Evolutionary conservation across 306 rosid species (phyloP).

Genomic region (Quillaja saponaria): DNA sequence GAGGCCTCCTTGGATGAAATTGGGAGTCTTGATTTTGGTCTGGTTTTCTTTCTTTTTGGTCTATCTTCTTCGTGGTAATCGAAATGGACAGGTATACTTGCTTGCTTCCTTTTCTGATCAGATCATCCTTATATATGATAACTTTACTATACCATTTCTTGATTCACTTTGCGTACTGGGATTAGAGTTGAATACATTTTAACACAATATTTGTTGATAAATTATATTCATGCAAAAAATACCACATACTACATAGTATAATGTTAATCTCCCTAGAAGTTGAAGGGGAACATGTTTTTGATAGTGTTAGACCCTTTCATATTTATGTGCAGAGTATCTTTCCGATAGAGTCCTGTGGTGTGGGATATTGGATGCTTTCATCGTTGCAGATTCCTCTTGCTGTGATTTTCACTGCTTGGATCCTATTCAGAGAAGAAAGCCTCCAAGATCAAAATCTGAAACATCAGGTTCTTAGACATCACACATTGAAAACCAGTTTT

Average conservation of each 20-base stretch:
- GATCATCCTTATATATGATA: background rate
- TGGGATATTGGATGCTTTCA: conserved; percentile 75
- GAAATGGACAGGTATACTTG: conserved; percentile 58
- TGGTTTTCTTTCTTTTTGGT: conserved; percentile 74
- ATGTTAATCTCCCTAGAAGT: too few species aligned
- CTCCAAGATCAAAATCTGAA: conserved; percentile 40
- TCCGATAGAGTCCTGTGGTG: conserved; percentile 72
- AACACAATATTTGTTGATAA: background rate
- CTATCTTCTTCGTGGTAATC: conserved; percentile 79
- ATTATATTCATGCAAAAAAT: too few species aligned
- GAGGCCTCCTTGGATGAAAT: conserved; percentile 65
- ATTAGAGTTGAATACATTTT: conserved; percentile 5
- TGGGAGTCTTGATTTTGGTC: conserved; percentile 59
- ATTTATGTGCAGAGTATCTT: conserved; percentile 56
- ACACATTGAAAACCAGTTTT: background rate
- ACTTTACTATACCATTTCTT: conserved; percentile 4
- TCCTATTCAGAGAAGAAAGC: conserved; percentile 49
- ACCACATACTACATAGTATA: too few species aligned
- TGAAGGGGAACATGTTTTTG: too few species aligned
- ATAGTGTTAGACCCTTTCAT: too few species aligned
- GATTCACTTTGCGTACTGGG: background rate
- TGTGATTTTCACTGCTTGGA: conserved; percentile 67
- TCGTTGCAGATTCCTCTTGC: conserved; percentile 79
- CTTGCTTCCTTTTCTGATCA: conserved; percentile 8
- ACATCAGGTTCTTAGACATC: conserved; percentile 45